Evolutionary conservation across 306 rosid genomes (phyloP).

Genomic region (Inga leiocalycina): DNA sequence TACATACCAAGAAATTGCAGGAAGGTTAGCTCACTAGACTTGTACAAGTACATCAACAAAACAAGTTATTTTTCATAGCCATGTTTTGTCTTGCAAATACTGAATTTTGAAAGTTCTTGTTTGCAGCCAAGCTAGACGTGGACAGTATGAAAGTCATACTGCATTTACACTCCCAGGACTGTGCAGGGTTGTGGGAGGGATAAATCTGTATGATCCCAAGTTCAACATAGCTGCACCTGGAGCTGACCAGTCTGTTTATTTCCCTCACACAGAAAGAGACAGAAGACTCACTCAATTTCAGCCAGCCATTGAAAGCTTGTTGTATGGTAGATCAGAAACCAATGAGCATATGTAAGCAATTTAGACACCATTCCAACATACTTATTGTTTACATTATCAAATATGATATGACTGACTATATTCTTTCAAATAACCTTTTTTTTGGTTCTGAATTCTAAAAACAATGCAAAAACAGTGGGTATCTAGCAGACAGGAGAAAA

Average conservation of each 20-base stretch:
- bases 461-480: conserved; percentile 58
- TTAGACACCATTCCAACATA: not conserved
- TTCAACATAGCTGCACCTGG: conserved; percentile 97
- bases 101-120: conserved; percentile 28
- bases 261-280: conserved; percentile 65
- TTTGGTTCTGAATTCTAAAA: not conserved
- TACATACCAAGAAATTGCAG: conserved; percentile 91
- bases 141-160: conserved; percentile 85
- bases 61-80: not conserved
- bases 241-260: conserved; percentile 85
- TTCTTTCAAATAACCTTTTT: conserved; percentile 10
- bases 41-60: not conserved
- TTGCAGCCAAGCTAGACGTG: conserved; percentile 85
- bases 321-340: conserved; percentile 64
- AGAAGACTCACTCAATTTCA: conserved; percentile 54
- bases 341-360: conserved; percentile 67
- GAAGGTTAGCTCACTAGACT: conserved; percentile 58
- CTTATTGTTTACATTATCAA: not conserved
- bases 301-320: conserved; percentile 70
- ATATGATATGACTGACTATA: conserved; percentile 1
- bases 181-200: conserved; percentile 86
- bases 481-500: conserved; percentile 63
- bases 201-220: conserved; percentile 84
- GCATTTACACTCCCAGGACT: conserved; percentile 91
- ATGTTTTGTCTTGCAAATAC: not conserved